A percentile compares a stretch with the other conserved stretches of the same genome.
Evolutionary conservation across 148 eudicot species (phyloP).

Genomic region (Diospyros lotus): DNA sequence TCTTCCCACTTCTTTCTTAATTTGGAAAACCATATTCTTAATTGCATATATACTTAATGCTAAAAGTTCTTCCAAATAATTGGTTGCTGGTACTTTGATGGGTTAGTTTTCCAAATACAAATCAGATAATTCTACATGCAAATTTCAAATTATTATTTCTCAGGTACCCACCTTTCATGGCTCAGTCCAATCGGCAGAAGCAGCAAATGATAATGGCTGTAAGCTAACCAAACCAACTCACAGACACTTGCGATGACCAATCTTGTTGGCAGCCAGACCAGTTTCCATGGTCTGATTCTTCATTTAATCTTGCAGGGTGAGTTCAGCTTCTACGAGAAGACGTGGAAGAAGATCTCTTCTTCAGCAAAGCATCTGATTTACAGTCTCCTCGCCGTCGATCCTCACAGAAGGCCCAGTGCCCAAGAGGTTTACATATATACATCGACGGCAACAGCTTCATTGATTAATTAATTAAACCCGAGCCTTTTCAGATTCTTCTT

Average conservation of each 20-base stretch:
- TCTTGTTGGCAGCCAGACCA: too few relatives aligned
- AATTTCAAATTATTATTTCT: background rate
- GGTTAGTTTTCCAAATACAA: too few relatives aligned
- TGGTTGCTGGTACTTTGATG: too few relatives aligned
- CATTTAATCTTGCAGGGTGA: slow-evolving; percentile 24
- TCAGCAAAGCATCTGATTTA: slow-evolving; percentile 45
- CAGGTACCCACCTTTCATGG: slow-evolving; percentile 55
- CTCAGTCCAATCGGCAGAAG: slow-evolving; percentile 41
- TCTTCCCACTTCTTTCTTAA: background rate
- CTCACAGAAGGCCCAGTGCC: slow-evolving; percentile 41
- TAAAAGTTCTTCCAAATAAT: too few relatives aligned
- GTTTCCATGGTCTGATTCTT: too few relatives aligned
- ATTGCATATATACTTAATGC: background rate
- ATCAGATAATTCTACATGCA: too few relatives aligned
- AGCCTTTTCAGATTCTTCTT: too few relatives aligned
- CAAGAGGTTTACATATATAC: slow-evolving; percentile 21
- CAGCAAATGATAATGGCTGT: slow-evolving; percentile 53
- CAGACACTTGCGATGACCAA: background rate
- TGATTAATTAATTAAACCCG: too few relatives aligned
- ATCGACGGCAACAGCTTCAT: background rate
- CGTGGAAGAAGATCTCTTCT: slow-evolving; percentile 53
- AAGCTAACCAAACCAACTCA: slow-evolving; percentile 1
- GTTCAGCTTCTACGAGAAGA: slow-evolving; percentile 46
- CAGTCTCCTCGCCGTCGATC: slow-evolving; percentile 41
- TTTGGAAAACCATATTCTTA: too few relatives aligned